Evolutionary conservation across 2,329 filamentous ascomycete species (phyloP).

Genomic region (Penicillium sp.): DNA sequence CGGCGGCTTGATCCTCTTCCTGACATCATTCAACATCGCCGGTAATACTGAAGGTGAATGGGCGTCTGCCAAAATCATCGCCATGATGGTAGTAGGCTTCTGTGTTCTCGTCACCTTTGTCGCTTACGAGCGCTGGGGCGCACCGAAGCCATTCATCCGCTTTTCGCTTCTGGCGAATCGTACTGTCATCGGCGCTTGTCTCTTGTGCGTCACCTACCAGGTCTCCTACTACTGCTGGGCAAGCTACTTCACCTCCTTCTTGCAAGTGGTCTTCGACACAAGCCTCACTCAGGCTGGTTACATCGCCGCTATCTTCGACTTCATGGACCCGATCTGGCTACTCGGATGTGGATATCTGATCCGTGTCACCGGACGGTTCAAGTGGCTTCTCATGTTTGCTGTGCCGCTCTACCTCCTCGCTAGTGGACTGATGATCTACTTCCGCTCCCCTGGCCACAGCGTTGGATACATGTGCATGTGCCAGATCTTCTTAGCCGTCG

Average conservation of each 20-base stretch:
- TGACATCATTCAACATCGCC: constrained; percentile 46
- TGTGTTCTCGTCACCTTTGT: constrained; percentile 55
- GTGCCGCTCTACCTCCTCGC: constrained; percentile 57
- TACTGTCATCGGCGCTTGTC: constrained; percentile 30
- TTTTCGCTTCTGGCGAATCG: constrained; percentile 38
- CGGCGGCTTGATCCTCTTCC: constrained; percentile 61
- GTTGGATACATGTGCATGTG: constrained; percentile 60
- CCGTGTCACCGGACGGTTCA: constrained; percentile 54
- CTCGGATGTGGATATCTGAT: constrained; percentile 48
- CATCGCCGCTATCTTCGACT: constrained; percentile 34
- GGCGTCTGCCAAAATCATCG: constrained; percentile 50
- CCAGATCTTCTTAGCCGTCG: constrained; percentile 60
- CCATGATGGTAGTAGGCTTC: constrained; percentile 56
- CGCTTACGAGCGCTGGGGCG: constrained; percentile 55
- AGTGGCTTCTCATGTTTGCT: constrained; percentile 54
- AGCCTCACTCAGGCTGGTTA: constrained; percentile 36
- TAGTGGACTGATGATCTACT: constrained; percentile 58
- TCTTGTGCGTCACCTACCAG: constrained; percentile 19
- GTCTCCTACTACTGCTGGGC: constrained; percentile 7
- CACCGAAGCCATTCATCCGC: constrained; percentile 51
- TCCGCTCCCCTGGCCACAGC: constrained; percentile 49
- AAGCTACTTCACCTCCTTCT: constrained; percentile 30
- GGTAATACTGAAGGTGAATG: constrained; percentile 40
- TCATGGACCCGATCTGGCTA: constrained; percentile 23
- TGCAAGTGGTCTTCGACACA: constrained; percentile 31